Conservation (phyloP, 169 alveolate genomes). For the Plasmodium ovale region DNA sequence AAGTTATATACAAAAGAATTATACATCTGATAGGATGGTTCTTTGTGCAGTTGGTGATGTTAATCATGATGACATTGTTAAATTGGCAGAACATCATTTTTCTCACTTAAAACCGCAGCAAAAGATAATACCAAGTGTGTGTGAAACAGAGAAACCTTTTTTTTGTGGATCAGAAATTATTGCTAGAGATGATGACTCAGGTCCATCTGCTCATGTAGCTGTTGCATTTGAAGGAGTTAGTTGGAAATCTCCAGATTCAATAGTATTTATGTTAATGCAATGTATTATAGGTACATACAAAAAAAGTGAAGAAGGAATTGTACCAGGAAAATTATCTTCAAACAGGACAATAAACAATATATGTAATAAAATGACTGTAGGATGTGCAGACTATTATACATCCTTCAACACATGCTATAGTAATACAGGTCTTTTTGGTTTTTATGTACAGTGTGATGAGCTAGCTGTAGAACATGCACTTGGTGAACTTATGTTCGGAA, state of each 20-base stretch:
- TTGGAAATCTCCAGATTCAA: slow-evolving; percentile 94
- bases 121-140: slow-evolving; percentile 8
- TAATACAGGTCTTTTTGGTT: slow-evolving; percentile 95
- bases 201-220: slow-evolving; percentile 92
- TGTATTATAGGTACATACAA: slow-evolving; percentile 94
- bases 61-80: slow-evolving; percentile 90
- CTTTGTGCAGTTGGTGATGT: slow-evolving; percentile 94
- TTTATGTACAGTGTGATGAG: slow-evolving; percentile 88
- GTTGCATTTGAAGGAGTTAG: slow-evolving; percentile 95
- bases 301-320: slow-evolving; percentile 86
- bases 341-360: slow-evolving; percentile 86
- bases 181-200: slow-evolving; percentile 84
- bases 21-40: slow-evolving; percentile 93
- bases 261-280: slow-evolving; percentile 94
- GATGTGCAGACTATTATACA: slow-evolving; percentile 89
- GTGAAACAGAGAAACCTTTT: slow-evolving; percentile 83
- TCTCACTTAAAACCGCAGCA: slow-evolving; percentile 22
- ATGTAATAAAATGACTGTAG: slow-evolving; percentile 87
- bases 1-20: slow-evolving; percentile 91
- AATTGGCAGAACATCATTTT: slow-evolving; percentile 75
- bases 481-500: slow-evolving; percentile 89
- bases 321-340: slow-evolving; percentile 87
- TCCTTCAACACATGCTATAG: slow-evolving; percentile 92
- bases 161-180: slow-evolving; percentile 88
- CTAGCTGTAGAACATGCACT: slow-evolving; percentile 90